Base-by-base conservation (phyloP, 1,139 yeast genomes). In the Debaryomycetaceae sp. region DNA sequence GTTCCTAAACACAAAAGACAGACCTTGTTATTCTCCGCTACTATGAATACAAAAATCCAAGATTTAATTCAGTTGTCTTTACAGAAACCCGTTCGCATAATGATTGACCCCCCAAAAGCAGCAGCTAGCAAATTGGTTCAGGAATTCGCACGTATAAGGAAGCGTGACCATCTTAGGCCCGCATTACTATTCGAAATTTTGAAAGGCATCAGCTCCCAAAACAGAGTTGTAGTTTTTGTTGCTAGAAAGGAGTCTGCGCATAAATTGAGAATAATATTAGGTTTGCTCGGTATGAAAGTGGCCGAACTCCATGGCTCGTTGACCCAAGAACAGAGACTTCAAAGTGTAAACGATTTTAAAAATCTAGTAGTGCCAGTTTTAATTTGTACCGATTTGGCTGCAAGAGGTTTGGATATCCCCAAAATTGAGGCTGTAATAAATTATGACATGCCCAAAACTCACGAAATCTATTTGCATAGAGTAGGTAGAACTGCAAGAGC, bases 401-500 rank as follows among this genome's bases (percentile, higher is more conserved):
- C 98, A 22, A 87, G 99, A 79, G 99, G 99, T 75, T 78, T 92
- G 59, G 99, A 92, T 85, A 92, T 92, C 58, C 98, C 98, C 46
- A 91, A 91, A 67, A 89, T 92, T 61, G 98, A 89, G 61, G 82
- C 85, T 44, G 98, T 92, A 40, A 77, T 92, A 56, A 92, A 92
- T 64, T 94, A 76, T 61, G 98, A 94, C 58, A 88, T 94, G 95
- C 98, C 98, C 39, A 87, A 88, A 59, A 73, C 86, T 17, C 83
- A 86, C 56, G 98, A 92, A 51, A 78, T 89, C 32, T 94, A 92
- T 61, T 72, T 92, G 59, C 98, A 92, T 67, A 84, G 99, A 73
- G 97, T 94, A 47, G 98, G 98, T 67, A 87, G 99, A 76, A 92
- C 98, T 41, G 99, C 98, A 8, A 87, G 99, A 78, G 99, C 97